Base-by-base conservation (phyloP, 2,329 filamentous ascomycete genomes). In the Mariannaea elegans region DNA sequence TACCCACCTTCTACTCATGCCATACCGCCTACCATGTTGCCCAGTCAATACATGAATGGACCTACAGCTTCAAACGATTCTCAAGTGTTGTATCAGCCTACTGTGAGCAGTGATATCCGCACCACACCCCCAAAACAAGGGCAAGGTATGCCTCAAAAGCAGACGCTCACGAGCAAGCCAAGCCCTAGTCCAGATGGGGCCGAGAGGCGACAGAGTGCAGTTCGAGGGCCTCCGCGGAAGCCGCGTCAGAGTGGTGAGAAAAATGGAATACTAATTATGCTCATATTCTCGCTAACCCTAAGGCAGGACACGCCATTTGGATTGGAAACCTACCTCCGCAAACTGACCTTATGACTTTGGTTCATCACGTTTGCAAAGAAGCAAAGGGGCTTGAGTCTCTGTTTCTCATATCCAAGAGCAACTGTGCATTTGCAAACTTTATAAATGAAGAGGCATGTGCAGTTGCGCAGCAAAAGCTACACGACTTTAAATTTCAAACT, bases 401-500 rank as follows among this genome's bases (percentile, higher is more conserved):
- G 0, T 97, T 98, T 67, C 80, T 98, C 32, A 98, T 98, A 38
- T 94, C 94, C 0, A 97, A 97, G 75, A 97, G 94, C 74, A 97
- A 97, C 73, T 98, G 94, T 72, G 94, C 94, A 0, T 98, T 98
- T 78, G 93, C 97, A 65, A 98, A 98, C 72, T 98, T 96, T 75
- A 91, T 89, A 63, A 90, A 92, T 49, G 93, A 97, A 69, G 78
- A 82, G 3, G 87, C 88, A 5, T 97, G 93, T 72, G 78, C 85
- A 7, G 83, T 86, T 8, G 94, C 94, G 0, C 92, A 97, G 80
- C 84, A 88, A 44, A 88, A 92, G 66, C 90, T 98, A 42, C 93
- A 98, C 74, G 94, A 98, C 71, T 97, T 93, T 1, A 89, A 90
- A 56, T 97, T 97, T 68, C 88, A 94, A 68, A 90, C 92, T 0